Evolutionary conservation across 1,139 yeast genomes (phyloP).

Genomic region (Candida labiduridarum): DNA sequence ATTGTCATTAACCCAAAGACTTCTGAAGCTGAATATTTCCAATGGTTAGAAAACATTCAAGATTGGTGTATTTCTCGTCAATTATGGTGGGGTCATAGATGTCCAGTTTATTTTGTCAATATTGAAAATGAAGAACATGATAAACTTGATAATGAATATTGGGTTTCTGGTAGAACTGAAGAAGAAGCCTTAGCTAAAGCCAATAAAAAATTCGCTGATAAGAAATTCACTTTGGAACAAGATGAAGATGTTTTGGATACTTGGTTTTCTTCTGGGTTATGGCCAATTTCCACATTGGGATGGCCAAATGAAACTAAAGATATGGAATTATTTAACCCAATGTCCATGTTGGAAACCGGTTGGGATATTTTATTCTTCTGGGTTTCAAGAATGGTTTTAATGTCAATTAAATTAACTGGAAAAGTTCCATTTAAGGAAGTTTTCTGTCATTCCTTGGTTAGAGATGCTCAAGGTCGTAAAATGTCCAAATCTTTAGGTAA

Average conservation of each 20-base stretch:
- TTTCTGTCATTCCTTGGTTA: slow-evolving; percentile 96
- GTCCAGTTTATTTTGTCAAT: slow-evolving; percentile 90
- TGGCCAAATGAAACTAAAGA: slow-evolving; percentile 88
- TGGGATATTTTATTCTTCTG: slow-evolving; percentile 99
- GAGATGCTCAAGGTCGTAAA: slow-evolving; percentile 99
- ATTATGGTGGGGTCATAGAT: slow-evolving; percentile 99
- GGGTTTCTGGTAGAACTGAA: slow-evolving; percentile 87
- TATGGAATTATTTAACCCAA: slow-evolving; percentile 79
- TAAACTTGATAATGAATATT: slow-evolving; percentile 65
- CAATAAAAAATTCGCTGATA: slow-evolving; percentile 65
- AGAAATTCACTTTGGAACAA: slow-evolving; percentile 77
- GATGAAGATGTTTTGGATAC: slow-evolving; percentile 98
- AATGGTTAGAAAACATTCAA: slow-evolving; percentile 95
- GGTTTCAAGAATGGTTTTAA: slow-evolving; percentile 95
- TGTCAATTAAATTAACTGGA: slow-evolving; percentile 90
- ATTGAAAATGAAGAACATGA: slow-evolving; percentile 73
- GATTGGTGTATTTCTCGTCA: slow-evolving; percentile 99
- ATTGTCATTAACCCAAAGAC: slow-evolving; percentile 83
- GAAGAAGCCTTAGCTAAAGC: slow-evolving; percentile 91
- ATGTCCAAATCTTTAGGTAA: slow-evolving; percentile 98
- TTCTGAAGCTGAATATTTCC: slow-evolving; percentile 91
- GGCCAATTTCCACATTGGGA: slow-evolving; percentile 97
- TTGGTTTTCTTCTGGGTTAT: slow-evolving; percentile 97
- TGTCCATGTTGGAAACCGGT: slow-evolving; percentile 95
- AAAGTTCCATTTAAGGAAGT: slow-evolving; percentile 93